Conservation (phyloP, 192 early-diverging fungal genomes). For the Mortierella antarctica region DNA sequence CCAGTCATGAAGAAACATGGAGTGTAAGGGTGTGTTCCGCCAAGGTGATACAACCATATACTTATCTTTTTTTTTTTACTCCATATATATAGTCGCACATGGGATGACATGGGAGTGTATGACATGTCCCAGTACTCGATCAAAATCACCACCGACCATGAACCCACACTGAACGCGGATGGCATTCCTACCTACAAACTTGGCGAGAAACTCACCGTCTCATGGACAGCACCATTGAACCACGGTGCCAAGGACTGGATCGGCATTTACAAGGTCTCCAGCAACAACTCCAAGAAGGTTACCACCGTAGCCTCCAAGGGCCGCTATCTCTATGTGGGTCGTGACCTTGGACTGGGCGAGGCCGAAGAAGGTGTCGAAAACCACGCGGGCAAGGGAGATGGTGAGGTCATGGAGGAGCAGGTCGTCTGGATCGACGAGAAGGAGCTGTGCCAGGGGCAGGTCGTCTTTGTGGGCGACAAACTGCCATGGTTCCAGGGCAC, state of each 20-base stretch:
- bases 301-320: conserved; percentile 82
- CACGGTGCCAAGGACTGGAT: conserved; percentile 91
- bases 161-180: conserved; percentile 10
- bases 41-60: background rate
- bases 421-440: conserved; percentile 36
- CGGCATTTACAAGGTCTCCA: conserved; percentile 85
- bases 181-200: conserved; percentile 65
- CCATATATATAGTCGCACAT: conserved; percentile 30
- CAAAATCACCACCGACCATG: conserved; percentile 25
- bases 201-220: conserved; percentile 79
- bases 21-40: background rate
- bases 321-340: conserved; percentile 74
- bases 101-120: conserved; percentile 55
- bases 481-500: conserved; percentile 89
- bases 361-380: conserved; percentile 65
- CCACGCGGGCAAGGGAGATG: conserved; percentile 57
- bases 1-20: background rate
- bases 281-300: conserved; percentile 79
- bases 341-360: conserved; percentile 60
- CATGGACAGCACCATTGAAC: conserved; percentile 80
- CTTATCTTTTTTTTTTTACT: background rate
- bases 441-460: conserved; percentile 36
- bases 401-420: conserved; percentile 39
- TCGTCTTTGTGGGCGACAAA: conserved; percentile 72
- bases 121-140: conserved; percentile 58